These are phyloP conservation scores for Sindora glabra DNA, from an alignment of 306 rosid genomes.

Conservation along the genomic window DNA sequence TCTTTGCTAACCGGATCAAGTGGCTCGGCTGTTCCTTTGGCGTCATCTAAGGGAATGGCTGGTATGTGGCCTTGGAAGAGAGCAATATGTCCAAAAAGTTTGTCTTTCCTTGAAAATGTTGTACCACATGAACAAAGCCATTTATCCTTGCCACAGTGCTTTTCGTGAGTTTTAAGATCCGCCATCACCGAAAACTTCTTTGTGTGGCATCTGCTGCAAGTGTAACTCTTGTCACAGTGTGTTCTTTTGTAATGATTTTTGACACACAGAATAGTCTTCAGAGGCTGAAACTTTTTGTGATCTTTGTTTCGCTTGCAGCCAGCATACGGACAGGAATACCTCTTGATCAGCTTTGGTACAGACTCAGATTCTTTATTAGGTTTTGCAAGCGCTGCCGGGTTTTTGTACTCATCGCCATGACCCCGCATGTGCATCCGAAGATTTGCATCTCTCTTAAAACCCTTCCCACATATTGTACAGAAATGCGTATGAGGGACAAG, in stretches of 20 bases:
- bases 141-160: slow-evolving; percentile 96
- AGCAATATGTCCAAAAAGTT: slow-evolving; percentile 96
- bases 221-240: slow-evolving; percentile 95
- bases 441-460: slow-evolving; percentile 98
- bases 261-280: slow-evolving; percentile 93
- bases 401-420: slow-evolving; percentile 95
- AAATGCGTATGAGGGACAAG: slow-evolving; percentile 98
- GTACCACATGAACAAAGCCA: slow-evolving; percentile 99
- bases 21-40: slow-evolving; percentile 29
- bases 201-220: slow-evolving; percentile 85
- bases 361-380: slow-evolving; percentile 66
- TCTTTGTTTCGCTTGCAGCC: slow-evolving; percentile 99
- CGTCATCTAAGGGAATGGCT: slow-evolving; percentile 74
- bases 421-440: slow-evolving; percentile 99
- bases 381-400: slow-evolving; percentile 94
- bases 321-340: slow-evolving; percentile 86
- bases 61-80: slow-evolving; percentile 98
- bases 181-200: slow-evolving; percentile 97
- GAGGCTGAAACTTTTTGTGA: slow-evolving; percentile 86
- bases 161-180: slow-evolving; percentile 97
- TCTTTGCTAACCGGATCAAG: slow-evolving; percentile 44
- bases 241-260: slow-evolving; percentile 99
- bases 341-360: slow-evolving; percentile 63
- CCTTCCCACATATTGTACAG: slow-evolving; percentile 95
- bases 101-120: slow-evolving; percentile 99